A percentile compares a stretch with the other conserved stretches of the same genome.
These are phyloP conservation scores for Ogataea chonburiensis DNA, from an alignment of 805 yeast species.

Conservation along the genomic window DNA sequence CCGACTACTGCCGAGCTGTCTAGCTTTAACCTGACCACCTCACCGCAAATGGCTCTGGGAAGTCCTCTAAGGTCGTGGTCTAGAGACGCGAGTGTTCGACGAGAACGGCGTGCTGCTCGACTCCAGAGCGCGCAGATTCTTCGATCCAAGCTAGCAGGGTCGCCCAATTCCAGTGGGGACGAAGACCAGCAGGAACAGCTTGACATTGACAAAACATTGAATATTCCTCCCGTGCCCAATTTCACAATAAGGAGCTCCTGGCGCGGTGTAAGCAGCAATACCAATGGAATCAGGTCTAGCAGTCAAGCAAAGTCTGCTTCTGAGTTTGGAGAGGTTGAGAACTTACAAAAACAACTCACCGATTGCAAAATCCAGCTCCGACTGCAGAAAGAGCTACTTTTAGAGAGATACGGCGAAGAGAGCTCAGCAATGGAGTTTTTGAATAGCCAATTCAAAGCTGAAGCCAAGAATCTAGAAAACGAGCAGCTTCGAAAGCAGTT, in stretches of 20 bases:
- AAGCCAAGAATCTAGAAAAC: constrained; percentile 5
- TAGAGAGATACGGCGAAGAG: constrained; percentile 23
- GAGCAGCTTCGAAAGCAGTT: constrained; percentile 15
- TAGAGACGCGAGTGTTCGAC: constrained; percentile 19
- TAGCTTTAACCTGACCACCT: constrained; percentile 5
- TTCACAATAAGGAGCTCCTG: constrained; percentile 17
- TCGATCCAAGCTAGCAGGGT: constrained; percentile 21
- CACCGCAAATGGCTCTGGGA: constrained; percentile 7
- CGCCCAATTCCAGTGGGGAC: constrained; percentile 17
- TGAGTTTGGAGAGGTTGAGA: constrained; percentile 24
- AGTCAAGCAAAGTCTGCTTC: constrained; percentile 13
- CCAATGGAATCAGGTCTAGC: constrained; percentile 1
- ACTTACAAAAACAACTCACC: constrained; percentile 32
- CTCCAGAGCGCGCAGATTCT: constrained; percentile 17
- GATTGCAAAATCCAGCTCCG: constrained; percentile 36
- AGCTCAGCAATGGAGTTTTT: constrained; percentile 18
- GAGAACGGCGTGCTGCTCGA: constrained; percentile 21
- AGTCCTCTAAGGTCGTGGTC: constrained; percentile 14
- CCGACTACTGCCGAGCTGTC: constrained; percentile 16
- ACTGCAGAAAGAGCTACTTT: constrained; percentile 32
- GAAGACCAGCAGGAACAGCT: constrained; percentile 17
- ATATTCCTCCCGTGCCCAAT: constrained; percentile 19
- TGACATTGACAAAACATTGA: constrained; percentile 20
- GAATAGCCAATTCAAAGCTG: constrained; percentile 15
- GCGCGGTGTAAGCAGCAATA: constrained; percentile 2